These are phyloP conservation scores for Chaetomium olivaceum DNA, from an alignment of 2,329 filamentous ascomycete genomes.

Conservation along the genomic window DNA sequence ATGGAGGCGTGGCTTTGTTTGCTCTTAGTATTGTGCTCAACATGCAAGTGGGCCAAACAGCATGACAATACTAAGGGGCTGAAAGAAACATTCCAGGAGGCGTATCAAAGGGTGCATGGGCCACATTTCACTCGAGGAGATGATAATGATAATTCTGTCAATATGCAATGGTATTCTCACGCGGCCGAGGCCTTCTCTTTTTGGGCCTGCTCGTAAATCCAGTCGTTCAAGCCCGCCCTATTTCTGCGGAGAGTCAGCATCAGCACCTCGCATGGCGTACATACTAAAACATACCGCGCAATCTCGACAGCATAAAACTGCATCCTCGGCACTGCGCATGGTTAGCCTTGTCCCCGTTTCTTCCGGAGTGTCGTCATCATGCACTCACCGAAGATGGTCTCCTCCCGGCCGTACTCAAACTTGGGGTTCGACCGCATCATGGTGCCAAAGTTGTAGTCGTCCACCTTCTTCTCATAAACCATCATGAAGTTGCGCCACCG, in stretches of 20 bases:
- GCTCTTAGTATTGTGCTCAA: conserved; percentile 31
- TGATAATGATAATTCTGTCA: conserved; percentile 6
- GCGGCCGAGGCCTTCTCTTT: conserved; percentile 48
- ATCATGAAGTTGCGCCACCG: conserved; percentile 94
- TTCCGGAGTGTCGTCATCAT: no score
- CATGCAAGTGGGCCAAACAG: not conserved
- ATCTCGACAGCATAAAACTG: conserved; percentile 59
- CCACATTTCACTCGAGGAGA: conserved; percentile 15
- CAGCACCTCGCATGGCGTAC: not conserved
- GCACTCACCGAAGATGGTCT: conserved; percentile 79
- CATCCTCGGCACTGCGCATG: conserved; percentile 52
- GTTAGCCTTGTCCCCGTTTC: conserved; percentile 1
- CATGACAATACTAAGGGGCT: conserved; percentile 31
- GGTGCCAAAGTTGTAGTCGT: conserved; percentile 97
- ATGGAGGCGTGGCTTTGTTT: conserved; percentile 25
- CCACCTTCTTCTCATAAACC: conserved; percentile 89
- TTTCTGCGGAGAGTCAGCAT: conserved; percentile 68
- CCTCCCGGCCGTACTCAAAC: conserved; percentile 81
- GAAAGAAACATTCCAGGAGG: conserved; percentile 22
- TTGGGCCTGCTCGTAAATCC: conserved; percentile 87
- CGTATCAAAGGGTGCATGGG: conserved; percentile 1
- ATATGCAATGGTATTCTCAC: conserved; percentile 14
- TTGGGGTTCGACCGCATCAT: conserved; percentile 80
- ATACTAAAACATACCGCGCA: conserved; percentile 39
- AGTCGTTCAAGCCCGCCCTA: conserved; percentile 87